Base-by-base conservation (phyloP, 139 green algal species). In the Tetradesmus lagerheimii region DNA sequence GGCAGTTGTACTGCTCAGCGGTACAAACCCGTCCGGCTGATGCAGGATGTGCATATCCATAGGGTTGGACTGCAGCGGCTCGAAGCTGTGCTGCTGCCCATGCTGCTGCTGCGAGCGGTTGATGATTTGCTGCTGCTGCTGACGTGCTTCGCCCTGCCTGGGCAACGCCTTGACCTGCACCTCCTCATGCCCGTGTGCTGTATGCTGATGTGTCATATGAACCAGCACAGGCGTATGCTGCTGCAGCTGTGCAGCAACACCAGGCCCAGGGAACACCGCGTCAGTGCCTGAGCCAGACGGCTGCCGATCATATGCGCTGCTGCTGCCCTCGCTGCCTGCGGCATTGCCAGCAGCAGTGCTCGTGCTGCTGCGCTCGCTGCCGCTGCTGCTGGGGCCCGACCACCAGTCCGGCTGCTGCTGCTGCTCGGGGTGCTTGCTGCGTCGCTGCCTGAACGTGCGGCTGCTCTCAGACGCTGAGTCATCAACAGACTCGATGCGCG, bases 171-270 rank as follows among this genome's bases (percentile, higher is more conserved):
- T 4, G 31, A 79, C 38, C 12, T 80, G 11, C 15, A 88, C 64
- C 64, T 88, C 83, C 20, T 80, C 83, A 81, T 88, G 83, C 9
- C 83, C 83, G 34, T 88, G 83, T 34, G 83, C 83, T 31, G 83
- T 80, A 23, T 64, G 45, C 5, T 39, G 37, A 23, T 88, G 83
- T 9, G 64, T 88, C 37, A 88, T 38, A 4, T 25, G 15, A 25
- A 80, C 83, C 62, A 80, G 38, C 38, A 88, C 83, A 31, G 62
- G 83, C 35, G 66, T 37, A 20, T 64, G 83, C 62, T 66, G 83
- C 83, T 88, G 83, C 83, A 34, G 47, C 27, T 66, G 35, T 2
- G 76, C 31, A 53, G 23, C 39, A 15, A 47, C 78, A 11, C 14
- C 62, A 38, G 57, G 57, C 1, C 57, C 57, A 5, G 57, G 57